These are phyloP conservation scores for Pseudogymnoascus sp. DNA, from an alignment of 2,329 filamentous ascomycete genomes.

Conservation along the genomic window DNA sequence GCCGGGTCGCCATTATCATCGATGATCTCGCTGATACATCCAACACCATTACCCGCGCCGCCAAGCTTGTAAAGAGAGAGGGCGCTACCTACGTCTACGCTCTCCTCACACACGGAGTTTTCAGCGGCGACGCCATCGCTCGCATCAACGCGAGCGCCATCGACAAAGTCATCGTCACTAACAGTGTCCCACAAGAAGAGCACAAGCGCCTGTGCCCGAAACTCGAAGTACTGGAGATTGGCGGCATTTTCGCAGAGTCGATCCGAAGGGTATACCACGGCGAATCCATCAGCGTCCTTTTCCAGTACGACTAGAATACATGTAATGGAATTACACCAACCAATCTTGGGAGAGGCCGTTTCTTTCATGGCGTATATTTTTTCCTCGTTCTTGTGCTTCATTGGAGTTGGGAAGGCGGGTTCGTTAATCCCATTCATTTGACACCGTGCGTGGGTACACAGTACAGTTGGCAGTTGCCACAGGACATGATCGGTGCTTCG, in stretches of 20 bases:
- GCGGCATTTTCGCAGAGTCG: conserved; percentile 87
- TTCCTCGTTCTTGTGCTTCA: conserved; percentile 5
- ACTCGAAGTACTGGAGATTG: conserved; percentile 85
- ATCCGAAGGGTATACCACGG: conserved; percentile 95
- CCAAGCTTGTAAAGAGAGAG: conserved; percentile 93
- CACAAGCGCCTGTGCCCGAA: conserved; percentile 75
- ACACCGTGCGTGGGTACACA: neutral
- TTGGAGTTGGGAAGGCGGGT: conserved; percentile 9
- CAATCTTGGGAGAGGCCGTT: conserved; percentile 8
- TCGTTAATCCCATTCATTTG: conserved; percentile 8
- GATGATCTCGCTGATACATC: conserved; percentile 94
- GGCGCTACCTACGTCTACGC: conserved; percentile 89
- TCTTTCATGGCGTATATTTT: conserved; percentile 9
- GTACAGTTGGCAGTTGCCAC: conserved; percentile 5
- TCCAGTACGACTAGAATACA: conserved; percentile 64
- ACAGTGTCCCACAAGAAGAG: conserved; percentile 84
- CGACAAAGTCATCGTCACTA: conserved; percentile 92
- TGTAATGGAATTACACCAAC: conserved; percentile 10
- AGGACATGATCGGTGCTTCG: neutral
- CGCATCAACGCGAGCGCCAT: conserved; percentile 89
- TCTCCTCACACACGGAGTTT: conserved; percentile 86
- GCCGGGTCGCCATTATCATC: conserved; percentile 79
- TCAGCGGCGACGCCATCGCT: conserved; percentile 90
- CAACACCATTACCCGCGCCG: conserved; percentile 93
- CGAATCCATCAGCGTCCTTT: conserved; percentile 93